Evolutionary conservation across 2,329 filamentous ascomycete species (phyloP).

Genomic region (Paraphoma chrysanthemicola): DNA sequence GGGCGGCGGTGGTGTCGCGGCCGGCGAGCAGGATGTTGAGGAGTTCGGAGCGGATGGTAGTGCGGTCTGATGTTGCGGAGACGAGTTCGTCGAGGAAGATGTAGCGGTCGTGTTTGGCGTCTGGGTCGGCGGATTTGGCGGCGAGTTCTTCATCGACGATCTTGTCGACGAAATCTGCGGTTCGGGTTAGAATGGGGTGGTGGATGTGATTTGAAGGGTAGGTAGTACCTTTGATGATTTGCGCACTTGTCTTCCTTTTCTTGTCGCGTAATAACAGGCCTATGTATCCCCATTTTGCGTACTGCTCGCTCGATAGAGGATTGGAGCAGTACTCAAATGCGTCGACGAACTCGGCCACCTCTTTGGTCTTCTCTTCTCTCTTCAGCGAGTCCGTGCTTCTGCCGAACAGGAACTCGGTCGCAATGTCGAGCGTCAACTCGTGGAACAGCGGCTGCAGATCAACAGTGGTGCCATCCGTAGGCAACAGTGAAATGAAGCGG

Average conservation of each 20-base stretch:
- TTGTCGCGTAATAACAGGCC: slow-evolving; percentile 21
- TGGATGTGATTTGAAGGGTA: too few relatives aligned
- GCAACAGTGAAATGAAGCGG: slow-evolving; percentile 24
- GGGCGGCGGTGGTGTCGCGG: slow-evolving; percentile 42
- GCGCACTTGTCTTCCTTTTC: slow-evolving; percentile 1
- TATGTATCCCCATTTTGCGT: slow-evolving; percentile 17
- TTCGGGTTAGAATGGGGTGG: neutral
- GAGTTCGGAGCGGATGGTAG: slow-evolving; percentile 34
- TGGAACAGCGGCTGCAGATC: slow-evolving; percentile 38
- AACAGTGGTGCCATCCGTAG: slow-evolving; percentile 24
- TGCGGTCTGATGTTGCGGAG: slow-evolving; percentile 19
- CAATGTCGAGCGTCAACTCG: slow-evolving; percentile 29
- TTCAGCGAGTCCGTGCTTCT: slow-evolving; percentile 23
- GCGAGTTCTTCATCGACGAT: slow-evolving; percentile 19
- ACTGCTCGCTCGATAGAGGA: slow-evolving; percentile 19
- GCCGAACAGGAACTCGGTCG: slow-evolving; percentile 38
- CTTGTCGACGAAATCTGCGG: slow-evolving; percentile 18
- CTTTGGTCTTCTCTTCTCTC: slow-evolving; percentile 1
- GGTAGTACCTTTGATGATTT: neutral
- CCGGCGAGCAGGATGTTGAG: slow-evolving; percentile 44
- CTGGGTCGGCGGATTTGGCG: neutral
- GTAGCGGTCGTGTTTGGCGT: slow-evolving; percentile 14
- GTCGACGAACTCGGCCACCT: slow-evolving; percentile 20
- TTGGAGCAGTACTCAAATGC: slow-evolving; percentile 32
- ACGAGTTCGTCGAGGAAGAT: slow-evolving; percentile 34